Conservation (phyloP, 2,329 filamentous ascomycete species). For the Clonostachys solani region DNA sequence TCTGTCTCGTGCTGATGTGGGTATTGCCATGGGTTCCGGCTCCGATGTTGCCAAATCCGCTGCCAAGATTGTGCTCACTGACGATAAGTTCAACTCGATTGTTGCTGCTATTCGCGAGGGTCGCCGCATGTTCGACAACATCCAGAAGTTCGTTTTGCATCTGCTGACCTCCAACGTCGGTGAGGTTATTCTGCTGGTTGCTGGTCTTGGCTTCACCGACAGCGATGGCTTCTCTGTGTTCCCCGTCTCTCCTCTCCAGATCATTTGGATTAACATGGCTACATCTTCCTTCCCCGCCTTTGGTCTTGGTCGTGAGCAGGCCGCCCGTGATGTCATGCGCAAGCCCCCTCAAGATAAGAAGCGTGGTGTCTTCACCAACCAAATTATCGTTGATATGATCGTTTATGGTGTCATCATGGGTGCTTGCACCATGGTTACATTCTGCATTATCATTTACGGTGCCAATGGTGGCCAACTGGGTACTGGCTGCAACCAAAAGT, state of each 20-base stretch:
- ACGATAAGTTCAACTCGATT: conserved; percentile 70
- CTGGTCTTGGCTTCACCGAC: conserved; percentile 81
- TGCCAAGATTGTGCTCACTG: conserved; percentile 63
- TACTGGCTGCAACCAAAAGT: conserved; percentile 56
- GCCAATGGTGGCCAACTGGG: conserved; percentile 53
- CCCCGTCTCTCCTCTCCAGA: conserved; percentile 79
- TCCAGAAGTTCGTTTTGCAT: conserved; percentile 77
- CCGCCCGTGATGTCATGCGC: conserved; percentile 71
- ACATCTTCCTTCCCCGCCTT: conserved; percentile 86
- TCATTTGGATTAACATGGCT: conserved; percentile 93
- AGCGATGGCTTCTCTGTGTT: conserved; percentile 69
- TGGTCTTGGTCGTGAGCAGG: conserved; percentile 76
- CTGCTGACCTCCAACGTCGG: conserved; percentile 78
- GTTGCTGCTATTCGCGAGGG: conserved; percentile 69
- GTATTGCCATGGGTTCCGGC: conserved; percentile 68
- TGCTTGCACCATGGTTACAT: conserved; percentile 59
- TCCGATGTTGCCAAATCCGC: conserved; percentile 70
- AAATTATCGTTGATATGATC: conserved; percentile 75
- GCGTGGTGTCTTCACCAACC: conserved; percentile 70
- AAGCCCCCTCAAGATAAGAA: conserved; percentile 70
- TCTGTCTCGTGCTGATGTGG: conserved; percentile 64
- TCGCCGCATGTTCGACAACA: conserved; percentile 68
- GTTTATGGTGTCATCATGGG: conserved; percentile 79
- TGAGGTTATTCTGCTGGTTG: conserved; percentile 75
- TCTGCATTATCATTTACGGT: conserved; percentile 60